phyloP scores from a whole-genome alignment of 352 stramenopile species.

The Globisporangium okanoganense region DNA sequence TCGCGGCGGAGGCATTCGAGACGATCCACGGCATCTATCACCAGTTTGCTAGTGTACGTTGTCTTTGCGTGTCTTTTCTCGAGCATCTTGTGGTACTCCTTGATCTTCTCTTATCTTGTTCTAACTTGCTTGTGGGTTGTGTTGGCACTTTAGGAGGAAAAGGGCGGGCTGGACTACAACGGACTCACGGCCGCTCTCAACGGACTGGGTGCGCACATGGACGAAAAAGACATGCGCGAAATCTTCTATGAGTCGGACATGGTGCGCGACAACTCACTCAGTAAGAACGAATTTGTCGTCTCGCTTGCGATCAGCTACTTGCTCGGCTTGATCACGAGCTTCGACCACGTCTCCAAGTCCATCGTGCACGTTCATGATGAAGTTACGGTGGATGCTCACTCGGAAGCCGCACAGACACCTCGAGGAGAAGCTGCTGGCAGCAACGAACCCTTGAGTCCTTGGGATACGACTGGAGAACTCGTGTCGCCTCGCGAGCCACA shows the following conservation, averaged over 20 bases:
- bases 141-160: constrained; percentile 27
- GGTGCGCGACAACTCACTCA: constrained; percentile 80
- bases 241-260: constrained; percentile 90
- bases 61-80: background rate
- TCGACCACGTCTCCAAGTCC: constrained; percentile 42
- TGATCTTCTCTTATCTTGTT: background rate
- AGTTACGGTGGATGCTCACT: constrained; percentile 16
- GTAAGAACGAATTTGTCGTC: constrained; percentile 84
- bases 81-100: background rate
- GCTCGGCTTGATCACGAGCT: constrained; percentile 74
- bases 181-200: constrained; percentile 59
- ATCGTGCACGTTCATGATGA: constrained; percentile 32
- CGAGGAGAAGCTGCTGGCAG: background rate
- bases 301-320: constrained; percentile 83
- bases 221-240: constrained; percentile 62
- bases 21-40: constrained; percentile 66
- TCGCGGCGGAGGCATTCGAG: constrained; percentile 60
- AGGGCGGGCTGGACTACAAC: constrained; percentile 61
- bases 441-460: background rate
- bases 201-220: constrained; percentile 57
- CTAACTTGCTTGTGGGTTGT: constrained; percentile 6
- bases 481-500: constrained; percentile 6
- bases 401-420: background rate
- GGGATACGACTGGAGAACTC: background rate
- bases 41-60: constrained; percentile 51